These are phyloP conservation scores for Sporothrix curviconia DNA, from an alignment of 2,329 filamentous ascomycete genomes.

Conservation along the genomic window DNA sequence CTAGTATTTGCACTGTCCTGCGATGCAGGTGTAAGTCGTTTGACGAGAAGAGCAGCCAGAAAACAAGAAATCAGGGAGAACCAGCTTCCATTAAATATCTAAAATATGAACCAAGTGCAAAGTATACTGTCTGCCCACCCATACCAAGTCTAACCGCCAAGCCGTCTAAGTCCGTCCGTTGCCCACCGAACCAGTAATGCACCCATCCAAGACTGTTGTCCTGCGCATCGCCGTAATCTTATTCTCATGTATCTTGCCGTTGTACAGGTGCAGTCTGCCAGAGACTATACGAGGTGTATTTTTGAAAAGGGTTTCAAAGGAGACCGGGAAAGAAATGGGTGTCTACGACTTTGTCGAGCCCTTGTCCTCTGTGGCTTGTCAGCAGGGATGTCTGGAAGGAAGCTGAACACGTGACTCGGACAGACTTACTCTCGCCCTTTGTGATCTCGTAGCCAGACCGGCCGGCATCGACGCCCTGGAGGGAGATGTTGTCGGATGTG, in stretches of 20 bases:
- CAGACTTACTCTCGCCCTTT: constrained; percentile 16
- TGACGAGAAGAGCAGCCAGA: no score
- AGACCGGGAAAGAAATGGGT: background rate
- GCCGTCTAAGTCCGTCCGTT: background rate
- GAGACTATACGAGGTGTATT: no score
- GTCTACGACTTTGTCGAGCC: constrained; percentile 5
- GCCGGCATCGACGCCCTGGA: constrained; percentile 1
- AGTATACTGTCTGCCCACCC: background rate
- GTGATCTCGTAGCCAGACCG: constrained; percentile 17
- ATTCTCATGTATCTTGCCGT: no score
- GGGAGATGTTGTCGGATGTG: background rate
- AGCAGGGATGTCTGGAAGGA: no score
- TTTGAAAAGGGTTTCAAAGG: background rate
- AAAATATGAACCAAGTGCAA: background rate
- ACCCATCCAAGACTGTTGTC: background rate
- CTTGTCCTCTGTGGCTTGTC: constrained; percentile 11
- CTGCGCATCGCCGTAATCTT: no score
- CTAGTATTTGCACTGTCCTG: background rate
- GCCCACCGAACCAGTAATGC: background rate
- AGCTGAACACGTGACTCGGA: no score
- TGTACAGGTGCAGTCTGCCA: no score
- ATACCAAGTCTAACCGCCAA: background rate
- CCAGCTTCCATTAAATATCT: constrained; percentile 1
- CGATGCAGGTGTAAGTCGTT: no score
- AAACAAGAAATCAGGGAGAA: background rate